Conservation (phyloP, 257 asterid species). For the Ehretia macrophylla region DNA sequence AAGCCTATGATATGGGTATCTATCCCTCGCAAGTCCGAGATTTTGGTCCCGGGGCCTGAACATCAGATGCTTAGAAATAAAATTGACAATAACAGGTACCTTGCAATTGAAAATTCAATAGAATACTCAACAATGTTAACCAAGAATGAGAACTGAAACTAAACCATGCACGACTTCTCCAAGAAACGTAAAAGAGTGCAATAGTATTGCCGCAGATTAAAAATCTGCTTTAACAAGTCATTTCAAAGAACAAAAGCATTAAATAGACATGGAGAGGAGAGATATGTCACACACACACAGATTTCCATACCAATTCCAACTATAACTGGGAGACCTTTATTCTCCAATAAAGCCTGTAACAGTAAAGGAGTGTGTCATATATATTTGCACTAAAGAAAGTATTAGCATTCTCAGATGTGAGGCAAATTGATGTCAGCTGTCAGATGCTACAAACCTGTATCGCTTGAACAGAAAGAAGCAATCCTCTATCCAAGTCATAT, state of each 20-base stretch:
- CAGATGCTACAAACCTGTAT: slow-evolving; percentile 57
- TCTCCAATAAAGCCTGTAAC: slow-evolving; percentile 88
- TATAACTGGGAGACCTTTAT: slow-evolving; percentile 91
- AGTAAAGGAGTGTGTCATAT: slow-evolving; percentile 13
- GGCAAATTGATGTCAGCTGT: slow-evolving; percentile 8
- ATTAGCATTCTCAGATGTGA: slow-evolving; percentile 10
- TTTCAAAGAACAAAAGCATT: neutral
- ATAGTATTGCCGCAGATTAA: neutral
- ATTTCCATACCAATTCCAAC: slow-evolving; percentile 84
- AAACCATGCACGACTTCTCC: no score
- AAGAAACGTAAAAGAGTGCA: no score
- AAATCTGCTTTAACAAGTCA: neutral
- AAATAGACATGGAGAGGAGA: neutral
- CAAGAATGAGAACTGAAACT: no score
- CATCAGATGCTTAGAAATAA: no score
- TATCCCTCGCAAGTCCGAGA: no score
- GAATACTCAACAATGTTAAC: no score
- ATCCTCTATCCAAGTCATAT: slow-evolving; percentile 93
- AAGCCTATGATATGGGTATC: no score
- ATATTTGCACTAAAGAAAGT: slow-evolving; percentile 12
- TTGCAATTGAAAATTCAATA: no score
- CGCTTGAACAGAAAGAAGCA: slow-evolving; percentile 96
- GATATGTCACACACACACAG: slow-evolving; percentile 11
- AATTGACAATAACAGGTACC: no score
- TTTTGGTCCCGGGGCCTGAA: no score